Base-by-base conservation (phyloP, 495 filamentous ascomycete species). In the Aspergillus incahuasiensis region DNA sequence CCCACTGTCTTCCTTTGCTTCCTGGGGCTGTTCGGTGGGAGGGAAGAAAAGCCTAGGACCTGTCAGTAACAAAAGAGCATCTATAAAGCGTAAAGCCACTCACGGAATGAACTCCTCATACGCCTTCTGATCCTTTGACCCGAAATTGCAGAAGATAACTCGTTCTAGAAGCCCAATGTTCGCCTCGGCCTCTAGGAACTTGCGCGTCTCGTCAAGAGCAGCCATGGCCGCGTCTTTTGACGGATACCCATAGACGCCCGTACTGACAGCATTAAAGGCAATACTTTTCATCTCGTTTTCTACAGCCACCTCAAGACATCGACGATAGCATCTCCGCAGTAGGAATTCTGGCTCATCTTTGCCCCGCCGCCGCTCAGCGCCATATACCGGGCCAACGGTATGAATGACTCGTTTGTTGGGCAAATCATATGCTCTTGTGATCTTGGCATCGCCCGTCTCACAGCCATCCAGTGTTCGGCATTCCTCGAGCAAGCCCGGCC, bases 221-320 rank as follows among this genome's bases (percentile, higher is more conserved):
- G 82, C 76, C 19, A 72, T 62, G 1, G 90, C 90, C 13, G 92
- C 94, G 28, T 84, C 76, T 2, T 63, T 55, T 62, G 82, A 87
- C 4, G 92, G 92, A 66, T 95, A 98, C 6, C 91, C 90, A 66
- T 95, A 97, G 0, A 95, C 65, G 1, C 94, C 94, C 9, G 92
- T 96, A 61, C 90, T 94, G 47, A 98, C 71, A 32, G 83, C 85
- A 21, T 82, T 79, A 63, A 98, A 97, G 0, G 90, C 94, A 52
- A 98, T 82, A 47, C 79, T 87, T 62, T 77, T 81, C 60, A 86
- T 78, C 0, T 74, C 72, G 52, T 86, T 75, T 38, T 85, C 76
- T 0, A 83, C 84, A 3, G 90, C 90, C 16, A 91, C 65, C 63
- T 91, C 73, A 53, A 97, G 68, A 57, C 84, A 86, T n/a, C 72